Evolutionary conservation across 148 eudicot genomes (phyloP), one percentile per base, ranked within the genome.

Genomic region (Silene uniflora): DNA sequence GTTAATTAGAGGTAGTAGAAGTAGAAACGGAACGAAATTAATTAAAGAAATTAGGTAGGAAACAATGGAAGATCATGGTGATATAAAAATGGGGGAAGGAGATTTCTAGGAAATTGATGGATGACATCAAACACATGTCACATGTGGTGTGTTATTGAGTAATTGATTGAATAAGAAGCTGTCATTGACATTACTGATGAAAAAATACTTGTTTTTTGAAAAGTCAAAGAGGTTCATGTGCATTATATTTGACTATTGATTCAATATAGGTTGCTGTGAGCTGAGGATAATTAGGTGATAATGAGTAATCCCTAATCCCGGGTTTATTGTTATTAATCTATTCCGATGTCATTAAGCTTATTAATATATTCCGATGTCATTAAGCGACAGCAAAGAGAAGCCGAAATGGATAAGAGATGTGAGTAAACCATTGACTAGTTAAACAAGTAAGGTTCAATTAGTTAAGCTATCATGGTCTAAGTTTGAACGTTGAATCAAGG

Each of bases 101-200:
- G 83, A 81, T 74, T 67, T 81, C 77, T 67, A 21, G 27, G 80
- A 71, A 75, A 65, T 76, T 67, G 77, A 83, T 75, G 74, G 82
- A 24, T 75, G 64, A 60, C 55, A 67, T 35, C 17, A 64, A 22
- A 75, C 80, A 83, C 80, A 79, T 79, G 85, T 77, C 80, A 83
- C 80, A 79, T 79, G 85, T 77, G 65, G 14, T 62, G 73, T 42
- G 72, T 25, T 16, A 25, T 70, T 74, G 47, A 55, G 69, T 79
- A 73, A 52, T 79, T 54, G 67, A 54, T 75, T 24, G 23, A 71
- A 52, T 52, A 13, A 12, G 56, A 52, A 47, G 39, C 8, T 73
- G 80, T 68, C 67, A 62, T 73, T 81, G 75, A 81, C 83, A 73
- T 58, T 76, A 39, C 44, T 39, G 10, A 21, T 71, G 0, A 73